phyloP scores from a whole-genome alignment of 75 land plant genomes.

The Selaginella moellendorffii region DNA sequence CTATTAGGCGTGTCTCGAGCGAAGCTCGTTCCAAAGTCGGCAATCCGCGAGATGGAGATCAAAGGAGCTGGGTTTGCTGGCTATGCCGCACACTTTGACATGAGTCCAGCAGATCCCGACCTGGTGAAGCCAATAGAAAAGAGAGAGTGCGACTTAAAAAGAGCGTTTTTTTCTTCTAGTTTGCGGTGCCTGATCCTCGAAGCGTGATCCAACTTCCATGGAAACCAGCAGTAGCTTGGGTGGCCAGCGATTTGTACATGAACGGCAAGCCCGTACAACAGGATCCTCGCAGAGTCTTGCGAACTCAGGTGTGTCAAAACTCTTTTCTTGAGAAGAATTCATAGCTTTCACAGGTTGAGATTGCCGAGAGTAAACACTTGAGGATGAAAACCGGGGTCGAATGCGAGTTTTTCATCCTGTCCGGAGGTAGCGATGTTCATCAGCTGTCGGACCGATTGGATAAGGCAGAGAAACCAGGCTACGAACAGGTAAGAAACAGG shows the following conservation, averaged over 20 bases:
- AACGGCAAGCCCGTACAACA: conserved; percentile 15
- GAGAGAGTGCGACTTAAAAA: not conserved
- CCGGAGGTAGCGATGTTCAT: conserved; percentile 7
- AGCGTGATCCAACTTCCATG: conserved; percentile 26
- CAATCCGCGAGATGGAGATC: conserved; percentile 13
- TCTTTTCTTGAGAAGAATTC: no score
- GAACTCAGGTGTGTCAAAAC: conserved; percentile 16
- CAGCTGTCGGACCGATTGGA: conserved; percentile 14
- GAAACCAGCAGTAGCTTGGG: conserved; percentile 21
- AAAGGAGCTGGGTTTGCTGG: conserved; percentile 26
- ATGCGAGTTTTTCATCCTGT: conserved; percentile 22
- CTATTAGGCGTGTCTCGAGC: conserved; percentile 21
- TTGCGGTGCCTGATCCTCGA: conserved; percentile 18
- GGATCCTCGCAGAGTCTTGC: conserved; percentile 18
- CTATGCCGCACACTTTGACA: conserved; percentile 22
- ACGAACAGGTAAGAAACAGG: conserved; percentile 29
- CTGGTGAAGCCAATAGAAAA: conserved; percentile 5
- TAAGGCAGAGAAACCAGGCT: conserved; percentile 18
- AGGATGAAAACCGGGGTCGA: conserved; percentile 23
- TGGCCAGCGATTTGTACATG: conserved; percentile 25
- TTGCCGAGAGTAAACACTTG: conserved; percentile 9
- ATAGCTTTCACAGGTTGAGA: conserved; percentile 21
- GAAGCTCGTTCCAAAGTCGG: conserved; percentile 22
- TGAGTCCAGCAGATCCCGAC: conserved; percentile 24
- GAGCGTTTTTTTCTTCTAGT: conserved; percentile 3